phyloP scores from a whole-genome alignment of 768 basidiomycete genomes.

The Pilatotrama ljubarskyi region DNA sequence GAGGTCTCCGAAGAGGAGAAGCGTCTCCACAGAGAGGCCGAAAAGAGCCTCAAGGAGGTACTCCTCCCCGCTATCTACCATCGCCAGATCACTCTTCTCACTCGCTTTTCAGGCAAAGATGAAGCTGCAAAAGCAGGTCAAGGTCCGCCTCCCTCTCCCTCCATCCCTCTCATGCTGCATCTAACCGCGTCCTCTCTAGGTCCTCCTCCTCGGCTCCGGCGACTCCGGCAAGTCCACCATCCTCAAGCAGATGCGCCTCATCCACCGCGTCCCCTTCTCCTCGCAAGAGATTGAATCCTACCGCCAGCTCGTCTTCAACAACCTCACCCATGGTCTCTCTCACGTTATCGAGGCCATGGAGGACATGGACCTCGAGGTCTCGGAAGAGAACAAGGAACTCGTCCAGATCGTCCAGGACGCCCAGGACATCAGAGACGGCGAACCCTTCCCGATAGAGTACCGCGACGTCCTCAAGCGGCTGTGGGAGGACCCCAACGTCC shows the following conservation, averaged over 20 bases:
- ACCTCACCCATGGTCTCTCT: slow-evolving; percentile 83
- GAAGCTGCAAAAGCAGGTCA: slow-evolving; percentile 71
- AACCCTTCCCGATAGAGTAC: slow-evolving; percentile 73
- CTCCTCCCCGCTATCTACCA: slow-evolving; percentile 25
- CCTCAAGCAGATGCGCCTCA: slow-evolving; percentile 97
- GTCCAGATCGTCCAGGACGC: slow-evolving; percentile 67
- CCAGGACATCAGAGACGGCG: slow-evolving; percentile 72
- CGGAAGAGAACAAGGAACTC: slow-evolving; percentile 55
- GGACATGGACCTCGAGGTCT: slow-evolving; percentile 78
- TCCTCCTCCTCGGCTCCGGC: slow-evolving; percentile 88
- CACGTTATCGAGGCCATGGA: slow-evolving; percentile 87
- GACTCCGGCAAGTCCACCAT: slow-evolving; percentile 94
- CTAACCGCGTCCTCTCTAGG: slow-evolving; percentile 42
- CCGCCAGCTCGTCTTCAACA: slow-evolving; percentile 91
- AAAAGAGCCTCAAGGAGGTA: slow-evolving; percentile 79
- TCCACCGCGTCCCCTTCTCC: slow-evolving; percentile 85
- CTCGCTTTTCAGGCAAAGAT: slow-evolving; percentile 59
- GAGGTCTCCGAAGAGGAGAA: slow-evolving; percentile 73
- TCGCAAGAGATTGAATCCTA: slow-evolving; percentile 82
- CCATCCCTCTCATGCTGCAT: slow-evolving; percentile 56
- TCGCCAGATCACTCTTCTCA: background rate
- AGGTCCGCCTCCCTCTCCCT: slow-evolving; percentile 45
- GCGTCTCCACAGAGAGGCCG: slow-evolving; percentile 63
- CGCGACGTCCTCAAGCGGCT: slow-evolving; percentile 65
- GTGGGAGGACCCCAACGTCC: slow-evolving; percentile 78